Evolutionary conservation across 2,329 filamentous ascomycete species (phyloP), one percentile per base, ranked within the genome.

Genomic region (Colletotrichum cereale): DNA sequence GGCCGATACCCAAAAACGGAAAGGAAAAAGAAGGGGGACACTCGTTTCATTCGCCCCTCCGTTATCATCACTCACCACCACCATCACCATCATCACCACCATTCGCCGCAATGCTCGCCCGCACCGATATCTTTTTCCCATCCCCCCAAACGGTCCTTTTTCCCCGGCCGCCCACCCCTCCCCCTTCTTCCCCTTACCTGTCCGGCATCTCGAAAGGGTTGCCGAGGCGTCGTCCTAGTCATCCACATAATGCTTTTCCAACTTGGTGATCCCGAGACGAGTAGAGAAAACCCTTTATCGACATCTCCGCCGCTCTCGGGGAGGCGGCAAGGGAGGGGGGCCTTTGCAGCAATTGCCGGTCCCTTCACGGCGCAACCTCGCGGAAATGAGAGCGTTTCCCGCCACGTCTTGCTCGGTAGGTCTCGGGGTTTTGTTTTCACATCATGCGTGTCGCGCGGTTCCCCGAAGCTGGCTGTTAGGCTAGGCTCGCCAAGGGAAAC

Each of bases 361-460:
- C 55, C 69, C 69, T 72, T 50, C 69, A 65, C 60, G 69, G 69
- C 60, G 69, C 66, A 61, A 72, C 48, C 60, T 72, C 69, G 69
- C 64, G 47, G 65, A n/a, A 57, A 55, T 11, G 8, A 40, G 36
- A 31, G 31, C 24, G n/a, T 31, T 31, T 21, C 21, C n/a, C 21
- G 58, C 21, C 58, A 61, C 58, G 47, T 42, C 58, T 48, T 40
- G 47, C 24, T 69, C 66, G 61, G 53, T 47, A 60, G 34, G 38
- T 12, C 38, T 57, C 66, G 58, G 63, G 42, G 47, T 71, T 55
- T 64, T 58, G 36, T 53, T 36, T 53, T 36, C 57, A 16, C 57
- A 18, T 48, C 40, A 31, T n/a, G 34, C n/a, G 36, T 38, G 40
- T 67, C 58, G 61, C 61, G 42, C 50, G 55, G 38, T 4, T 26